Evolutionary conservation across 73 alveolate genomes (phyloP), one percentile per base, ranked within the genome.

Genomic region (Uronychia setigera): DNA sequence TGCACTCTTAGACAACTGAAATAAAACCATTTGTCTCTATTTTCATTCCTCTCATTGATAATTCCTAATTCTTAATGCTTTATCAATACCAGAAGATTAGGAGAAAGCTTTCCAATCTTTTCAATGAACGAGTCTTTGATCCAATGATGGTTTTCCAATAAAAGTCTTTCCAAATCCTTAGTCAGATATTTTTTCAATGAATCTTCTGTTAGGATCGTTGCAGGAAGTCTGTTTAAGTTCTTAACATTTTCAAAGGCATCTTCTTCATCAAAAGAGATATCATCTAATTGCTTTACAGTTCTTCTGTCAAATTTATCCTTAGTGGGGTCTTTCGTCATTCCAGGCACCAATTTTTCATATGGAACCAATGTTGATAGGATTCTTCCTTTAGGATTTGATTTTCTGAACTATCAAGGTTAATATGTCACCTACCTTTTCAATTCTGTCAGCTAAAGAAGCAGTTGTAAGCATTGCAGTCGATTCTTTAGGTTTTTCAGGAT

Each of bases 271-370:
- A 90, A 90, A 27, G 89, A 58, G 58, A 90, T 90, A 35, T 90
- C 95, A 80, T 90, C 89, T n/a, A 90, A 86, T 80, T 90, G 82
- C 35, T 90, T 90, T 0, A 90, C 95, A 46, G 33, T 74, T 28
- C 95, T 80, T 74, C 95, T 79, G 75, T 90, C 91, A 77, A 76
- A 90, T 1, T 85, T 88, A 75, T 90, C 95, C 83, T 91, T 91
- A 74, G 46, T 76, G 27, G 93, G 91, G 60, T 85, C 89, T 26
- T 86, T 88, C 82, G 81, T 80, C 30, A 33, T 26, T 13, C 96
- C 96, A 27, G 87, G 32, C 60, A 74, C 35, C 25, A 80, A 83
- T 33, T 35, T 67, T n/a, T 58, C 78, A 1, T 46, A 46, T 46
- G 67, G 89, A 83, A 9, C 79, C 26, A 60, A 74, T 33, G 83